Evolutionary conservation across 495 filamentous ascomycete genomes (phyloP).

Genomic region (Diplogelasinospora grovesii): DNA sequence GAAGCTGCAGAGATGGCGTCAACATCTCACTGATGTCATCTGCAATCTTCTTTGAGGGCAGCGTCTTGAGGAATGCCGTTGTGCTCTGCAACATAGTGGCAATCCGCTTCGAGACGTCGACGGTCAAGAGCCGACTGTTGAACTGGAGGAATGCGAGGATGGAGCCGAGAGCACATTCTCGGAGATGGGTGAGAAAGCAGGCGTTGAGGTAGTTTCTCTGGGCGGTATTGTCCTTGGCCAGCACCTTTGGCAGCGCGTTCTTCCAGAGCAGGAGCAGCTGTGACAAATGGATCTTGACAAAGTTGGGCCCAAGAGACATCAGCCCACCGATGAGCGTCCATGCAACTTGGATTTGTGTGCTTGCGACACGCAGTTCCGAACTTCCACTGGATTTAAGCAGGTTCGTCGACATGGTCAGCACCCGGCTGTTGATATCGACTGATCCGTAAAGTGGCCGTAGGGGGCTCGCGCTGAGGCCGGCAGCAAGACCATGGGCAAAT

Average conservation of each 20-base stretch:
- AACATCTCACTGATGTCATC: constrained; percentile 81
- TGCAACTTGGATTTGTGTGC: constrained; percentile 93
- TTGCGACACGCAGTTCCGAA: constrained; percentile 83
- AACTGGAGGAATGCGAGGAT: constrained; percentile 89
- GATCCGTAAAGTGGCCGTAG: constrained; percentile 88
- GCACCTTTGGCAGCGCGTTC: constrained; percentile 89
- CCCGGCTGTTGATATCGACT: constrained; percentile 86
- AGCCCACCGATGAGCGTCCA: constrained; percentile 96
- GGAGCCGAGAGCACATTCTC: constrained; percentile 90
- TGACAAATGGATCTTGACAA: constrained; percentile 96
- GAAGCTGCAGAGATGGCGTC: constrained; percentile 81
- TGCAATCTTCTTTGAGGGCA: constrained; percentile 78
- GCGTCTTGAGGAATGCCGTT: constrained; percentile 72
- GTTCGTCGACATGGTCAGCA: constrained; percentile 84
- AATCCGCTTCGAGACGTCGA: constrained; percentile 90
- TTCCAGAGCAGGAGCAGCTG: constrained; percentile 97
- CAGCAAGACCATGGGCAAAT: constrained; percentile 87
- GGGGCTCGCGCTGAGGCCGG: constrained; percentile 83
- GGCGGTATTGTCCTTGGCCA: constrained; percentile 79
- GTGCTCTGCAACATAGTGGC: constrained; percentile 95
- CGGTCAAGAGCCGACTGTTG: constrained; percentile 85
- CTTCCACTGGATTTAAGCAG: constrained; percentile 89
- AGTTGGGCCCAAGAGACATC: constrained; percentile 95
- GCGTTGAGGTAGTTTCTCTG: constrained; percentile 78
- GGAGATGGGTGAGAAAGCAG: constrained; percentile 87